Base-by-base conservation (phyloP, 2,329 filamentous ascomycete genomes). In the Trichophyton simii region DNA sequence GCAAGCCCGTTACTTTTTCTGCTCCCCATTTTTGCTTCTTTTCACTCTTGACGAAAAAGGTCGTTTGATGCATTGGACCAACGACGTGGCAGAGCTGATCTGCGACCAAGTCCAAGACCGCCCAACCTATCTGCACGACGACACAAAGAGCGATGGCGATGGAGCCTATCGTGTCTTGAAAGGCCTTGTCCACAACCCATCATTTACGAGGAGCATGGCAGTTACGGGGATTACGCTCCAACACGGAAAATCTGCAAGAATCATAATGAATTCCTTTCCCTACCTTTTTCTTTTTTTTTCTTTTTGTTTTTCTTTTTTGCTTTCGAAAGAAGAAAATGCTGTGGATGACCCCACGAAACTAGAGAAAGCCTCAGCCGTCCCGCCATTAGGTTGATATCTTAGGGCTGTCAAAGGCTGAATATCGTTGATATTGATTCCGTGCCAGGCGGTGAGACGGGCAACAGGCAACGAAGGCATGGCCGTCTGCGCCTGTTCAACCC, bases 61-160 rank as follows among this genome's bases (percentile, higher is more conserved):
- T 55, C 57, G 44, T 42, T 20, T 31, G 52, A 42, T 62, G 60
- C 60, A 62, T 58, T 62, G 59, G 60, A 60, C 62, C 63, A 63
- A 63, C 65, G 65, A 67, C 63, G 64, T 66, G 64, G 63, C 65
- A 64, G 64, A 58, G 57, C 61, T 61, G 64, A 65, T 65, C 64
- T 58, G 62, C 62, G 62, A 61, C 64, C 63, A 62, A 58, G 61
- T 62, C 55, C 57, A 60, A 54, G 57, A 60, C 61, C 63, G 58
- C 61, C 60, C 50, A 60, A 55, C 62, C 15, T 50, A 61, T 60
- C 63, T 66, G 61, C 65, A 64, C 36, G 50, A 59, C 57, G 62
- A 63, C 63, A 57, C 58, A 63, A 63, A 60, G 52, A 52, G 62
- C 57, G 60, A 31, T n/a, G 52, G 42, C 11, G 34, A 57, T 11